Evolutionary conservation across 176 grass and related monocot genomes (phyloP), one percentile per base, ranked within the genome.

Genomic region (Calamus simplicifolius): DNA sequence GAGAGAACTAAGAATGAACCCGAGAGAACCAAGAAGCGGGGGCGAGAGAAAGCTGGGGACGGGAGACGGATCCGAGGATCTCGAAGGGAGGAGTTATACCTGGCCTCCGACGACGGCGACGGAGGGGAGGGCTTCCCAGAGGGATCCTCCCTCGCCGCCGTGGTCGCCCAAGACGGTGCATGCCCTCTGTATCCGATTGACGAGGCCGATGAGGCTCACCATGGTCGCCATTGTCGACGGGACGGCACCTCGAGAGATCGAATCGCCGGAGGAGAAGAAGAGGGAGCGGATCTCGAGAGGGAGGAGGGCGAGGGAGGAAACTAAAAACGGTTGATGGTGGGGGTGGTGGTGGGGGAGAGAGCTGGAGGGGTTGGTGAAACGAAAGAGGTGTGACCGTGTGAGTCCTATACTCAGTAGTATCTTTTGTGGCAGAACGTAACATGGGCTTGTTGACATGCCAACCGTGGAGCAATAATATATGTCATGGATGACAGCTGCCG

Each of bases 51-150:
- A 30, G 17, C 3, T 21, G 27, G 23, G 13, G n/a, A 35, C 7
- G 16, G 5, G 68, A 72, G 38, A 62, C 14, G 18, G 13, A 43
- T 43, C 35, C 10, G 10, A 13, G 35, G 35, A 10, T 43, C 13
- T 43, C 35, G 0, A 43, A 43, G 49, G 26, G 31, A 51, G 23
- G 18, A 18, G 43, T 18, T 43, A 43, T 84, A 93, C 94, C 94
- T 99, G 94, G n/a, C 94, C 94, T 10, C 94, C 94, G 64, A 99
- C 94, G 79, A 99, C 94, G 28, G 94, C 94, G 31, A 99, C 94
- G 48, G 94, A 99, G 59, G 94, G 94, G 16, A 99, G 88, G 6
- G 94, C 88, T 60, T 99, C 88, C 94, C 94, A 99, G 56, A 99
- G 94, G 2, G 94, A 97, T 13, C 72, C 71, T 3, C 63, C 78